Evolutionary conservation across 2,329 filamentous ascomycete species (phyloP).

Genomic region (Trichoderma citrinoviride): DNA sequence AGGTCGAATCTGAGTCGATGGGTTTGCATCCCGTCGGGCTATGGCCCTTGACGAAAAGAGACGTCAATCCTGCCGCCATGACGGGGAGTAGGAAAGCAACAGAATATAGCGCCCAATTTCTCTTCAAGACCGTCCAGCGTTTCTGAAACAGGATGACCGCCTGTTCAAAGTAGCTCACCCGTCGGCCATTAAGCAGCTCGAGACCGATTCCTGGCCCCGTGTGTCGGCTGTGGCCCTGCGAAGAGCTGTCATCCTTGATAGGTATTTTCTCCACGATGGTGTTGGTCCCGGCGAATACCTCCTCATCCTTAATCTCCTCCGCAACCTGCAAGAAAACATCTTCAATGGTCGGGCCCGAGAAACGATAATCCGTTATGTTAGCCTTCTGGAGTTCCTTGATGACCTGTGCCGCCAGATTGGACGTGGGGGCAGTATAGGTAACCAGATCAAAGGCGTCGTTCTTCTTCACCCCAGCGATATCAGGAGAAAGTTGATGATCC

Average conservation of each 20-base stretch:
- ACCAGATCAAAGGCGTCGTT: conserved; percentile 66
- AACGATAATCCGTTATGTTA: conserved; percentile 73
- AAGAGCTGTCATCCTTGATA: conserved; percentile 28
- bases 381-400: conserved; percentile 66
- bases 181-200: conserved; percentile 64
- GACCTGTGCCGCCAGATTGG: conserved; percentile 66
- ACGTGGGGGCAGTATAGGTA: conserved; percentile 69
- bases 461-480: conserved; percentile 55
- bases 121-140: conserved; percentile 70
- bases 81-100: conserved; percentile 76
- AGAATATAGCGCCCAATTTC: conserved; percentile 74
- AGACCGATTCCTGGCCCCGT: conserved; percentile 38
- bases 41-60: conserved; percentile 66
- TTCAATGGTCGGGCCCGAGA: conserved; percentile 86
- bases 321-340: conserved; percentile 87
- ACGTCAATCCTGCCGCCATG: conserved; percentile 73
- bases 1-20: conserved; percentile 45
- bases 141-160: conserved; percentile 74
- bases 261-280: conserved; percentile 26
- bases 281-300: conserved; percentile 28
- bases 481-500: conserved; percentile 45
- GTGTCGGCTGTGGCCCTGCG: conserved; percentile 24
- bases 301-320: conserved; percentile 67
- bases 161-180: conserved; percentile 68
- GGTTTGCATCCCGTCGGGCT: conserved; percentile 52